Evolutionary conservation across 306 rosid genomes (phyloP).

Genomic region (Canavalia gladiata): DNA sequence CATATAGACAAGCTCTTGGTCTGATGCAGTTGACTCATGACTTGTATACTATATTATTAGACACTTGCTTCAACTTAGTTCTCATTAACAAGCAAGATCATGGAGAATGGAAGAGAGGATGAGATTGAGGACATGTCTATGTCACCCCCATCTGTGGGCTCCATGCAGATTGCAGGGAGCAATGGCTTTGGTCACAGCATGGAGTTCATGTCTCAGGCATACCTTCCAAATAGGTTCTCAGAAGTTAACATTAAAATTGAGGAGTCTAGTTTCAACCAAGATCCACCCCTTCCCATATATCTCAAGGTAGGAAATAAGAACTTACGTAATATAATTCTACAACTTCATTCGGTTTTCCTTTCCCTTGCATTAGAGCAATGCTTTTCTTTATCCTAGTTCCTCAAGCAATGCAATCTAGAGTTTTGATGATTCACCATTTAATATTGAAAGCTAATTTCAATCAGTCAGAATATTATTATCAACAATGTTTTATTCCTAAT

Average conservation of each 20-base stretch:
- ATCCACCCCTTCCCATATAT: conserved; percentile 79
- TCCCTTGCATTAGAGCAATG: background rate
- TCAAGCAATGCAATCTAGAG: conserved; percentile 5
- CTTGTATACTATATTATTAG: conserved; percentile 41
- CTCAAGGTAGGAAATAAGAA: conserved; percentile 70
- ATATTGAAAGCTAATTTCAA: conserved; percentile 23
- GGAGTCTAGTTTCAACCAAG: conserved; percentile 52
- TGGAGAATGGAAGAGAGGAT: conserved; percentile 78
- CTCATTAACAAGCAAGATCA: conserved; percentile 45
- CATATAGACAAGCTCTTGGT: conserved; percentile 64
- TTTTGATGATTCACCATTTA: conserved; percentile 8
- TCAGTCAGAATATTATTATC: background rate
- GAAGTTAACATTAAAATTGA: conserved; percentile 69
- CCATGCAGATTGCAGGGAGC: conserved; percentile 82
- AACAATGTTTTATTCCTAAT: conserved; percentile 5
- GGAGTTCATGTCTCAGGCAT: conserved; percentile 85
- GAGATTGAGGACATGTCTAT: conserved; percentile 75
- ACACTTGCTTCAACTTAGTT: conserved; percentile 25
- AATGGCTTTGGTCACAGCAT: conserved; percentile 82
- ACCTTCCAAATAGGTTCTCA: conserved; percentile 64
- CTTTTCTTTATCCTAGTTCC: background rate
- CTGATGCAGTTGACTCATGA: conserved; percentile 56
- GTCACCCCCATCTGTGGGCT: conserved; percentile 73
- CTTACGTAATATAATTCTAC: background rate
- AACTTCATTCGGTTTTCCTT: background rate